These are phyloP conservation scores for Corinectria fuckeliana DNA, from an alignment of 2,329 filamentous ascomycete genomes.

Conservation along the genomic window DNA sequence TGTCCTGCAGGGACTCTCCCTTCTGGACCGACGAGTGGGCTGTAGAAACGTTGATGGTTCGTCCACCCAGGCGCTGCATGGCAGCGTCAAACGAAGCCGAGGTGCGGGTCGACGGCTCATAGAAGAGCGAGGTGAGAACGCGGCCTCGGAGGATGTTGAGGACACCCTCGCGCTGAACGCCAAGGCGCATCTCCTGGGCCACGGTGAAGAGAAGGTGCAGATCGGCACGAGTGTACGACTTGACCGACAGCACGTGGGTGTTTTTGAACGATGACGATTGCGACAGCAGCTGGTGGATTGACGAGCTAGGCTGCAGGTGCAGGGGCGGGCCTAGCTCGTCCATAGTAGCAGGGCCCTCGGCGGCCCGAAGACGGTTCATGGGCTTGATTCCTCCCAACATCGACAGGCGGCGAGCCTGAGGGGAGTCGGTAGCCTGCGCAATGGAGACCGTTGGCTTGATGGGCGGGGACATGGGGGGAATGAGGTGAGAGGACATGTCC, in stretches of 20 bases:
- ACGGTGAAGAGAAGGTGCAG: conserved; percentile 95
- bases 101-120: conserved; percentile 94
- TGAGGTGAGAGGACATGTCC: conserved; percentile 76
- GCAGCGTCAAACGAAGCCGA: conserved; percentile 96
- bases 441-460: conserved; percentile 58
- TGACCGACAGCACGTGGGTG: conserved; percentile 89
- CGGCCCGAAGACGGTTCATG: conserved; percentile 40
- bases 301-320: conserved; percentile 60
- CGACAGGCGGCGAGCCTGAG: conserved; percentile 42
- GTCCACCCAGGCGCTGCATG: conserved; percentile 96
- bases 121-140: conserved; percentile 92
- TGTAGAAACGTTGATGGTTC: conserved; percentile 82
- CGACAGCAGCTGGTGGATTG: conserved; percentile 75
- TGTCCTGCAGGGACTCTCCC: conserved; percentile 93
- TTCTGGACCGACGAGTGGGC: conserved; percentile 89
- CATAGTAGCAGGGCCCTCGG: conserved; percentile 37
- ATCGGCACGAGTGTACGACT: conserved; percentile 85
- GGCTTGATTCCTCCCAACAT: conserved; percentile 41
- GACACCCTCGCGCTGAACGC: conserved; percentile 90
- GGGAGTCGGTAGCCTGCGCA: conserved; percentile 45
- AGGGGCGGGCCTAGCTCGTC: conserved; percentile 56
- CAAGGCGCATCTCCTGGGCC: conserved; percentile 95
- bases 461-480: conserved; percentile 62
- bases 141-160: conserved; percentile 86
- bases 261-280: conserved; percentile 84